Evolutionary conservation across 2,329 filamentous ascomycete genomes (phyloP), one percentile per base, ranked within the genome.

Genomic region (Ilyonectria mors-panacis): DNA sequence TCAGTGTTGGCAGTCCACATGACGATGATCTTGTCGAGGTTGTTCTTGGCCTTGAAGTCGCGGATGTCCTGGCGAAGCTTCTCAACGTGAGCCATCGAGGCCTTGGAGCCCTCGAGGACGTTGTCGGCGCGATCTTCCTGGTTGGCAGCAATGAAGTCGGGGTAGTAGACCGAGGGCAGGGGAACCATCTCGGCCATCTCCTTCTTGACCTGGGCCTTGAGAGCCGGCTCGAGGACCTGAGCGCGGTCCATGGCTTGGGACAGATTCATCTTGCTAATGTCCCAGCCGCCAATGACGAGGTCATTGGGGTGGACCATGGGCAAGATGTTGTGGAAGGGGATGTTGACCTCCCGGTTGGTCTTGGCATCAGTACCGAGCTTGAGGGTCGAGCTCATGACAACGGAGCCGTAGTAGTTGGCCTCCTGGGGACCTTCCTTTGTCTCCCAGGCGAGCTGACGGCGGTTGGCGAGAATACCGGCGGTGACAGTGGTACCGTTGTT

Each of bases 1-100:
- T 99, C 96, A 13, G 96, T 99, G 87, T 99, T 99, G 83, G 96
- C 96, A 66, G 96, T 98, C 96, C 96, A 99, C 83, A 96, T 93
- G 68, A 99, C 92, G 78, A 99, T 94, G 79, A 99, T 92, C 87
- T 97, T 98, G 87, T 98, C 95, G 37, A 99, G 90, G 66, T 82
- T 85, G 80, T 98, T 93, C 76, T 88, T 85, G 69, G 90, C 85
- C 88, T 98, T 98, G 90, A 99, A 99, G 71, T 97, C 90, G 73
- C 93, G 93, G 77, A 99, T 98, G 78, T 99, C 95, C 81, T 93
- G 88, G 78, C 95, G 94, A 78, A 99, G 92, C 81, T 95, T 89
- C 85, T 98, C 94, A 54, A 99, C 94, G 79, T 99, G 96, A 64
- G 90, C 94, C 83, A 85, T 91, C 81, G 86, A 94, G 71, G 95